These are phyloP conservation scores for Fallopia convolvulus DNA, from an alignment of 148 eudicot species.

Conservation along the genomic window DNA sequence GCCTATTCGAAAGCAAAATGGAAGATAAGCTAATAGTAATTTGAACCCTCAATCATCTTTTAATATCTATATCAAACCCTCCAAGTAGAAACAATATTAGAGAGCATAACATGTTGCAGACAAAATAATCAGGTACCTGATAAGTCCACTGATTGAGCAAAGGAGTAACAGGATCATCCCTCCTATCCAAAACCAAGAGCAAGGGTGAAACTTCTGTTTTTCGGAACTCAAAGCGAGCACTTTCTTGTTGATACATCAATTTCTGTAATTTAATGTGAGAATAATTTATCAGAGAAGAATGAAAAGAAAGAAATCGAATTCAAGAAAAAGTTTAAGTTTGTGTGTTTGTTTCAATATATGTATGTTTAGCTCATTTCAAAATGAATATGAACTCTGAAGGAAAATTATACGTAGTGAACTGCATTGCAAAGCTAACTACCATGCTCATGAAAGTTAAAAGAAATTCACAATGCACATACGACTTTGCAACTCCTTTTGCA, in stretches of 20 bases:
- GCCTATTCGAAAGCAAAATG: slow-evolving; percentile 38
- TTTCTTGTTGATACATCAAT: slow-evolving; percentile 94
- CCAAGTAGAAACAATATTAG: not conserved
- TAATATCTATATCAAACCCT: not conserved
- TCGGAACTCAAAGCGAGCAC: slow-evolving; percentile 95
- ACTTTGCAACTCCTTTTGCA: not conserved
- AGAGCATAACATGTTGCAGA: not conserved
- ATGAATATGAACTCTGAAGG: not conserved
- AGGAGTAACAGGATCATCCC: slow-evolving; percentile 97
- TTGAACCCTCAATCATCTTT: slow-evolving; percentile 1
- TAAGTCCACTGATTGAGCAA: slow-evolving; percentile 96
- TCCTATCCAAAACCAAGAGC: slow-evolving; percentile 77
- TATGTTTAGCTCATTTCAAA: not conserved
- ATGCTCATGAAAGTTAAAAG: not conserved
- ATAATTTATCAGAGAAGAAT: not conserved
- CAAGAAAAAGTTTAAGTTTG: not conserved
- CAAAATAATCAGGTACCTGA: slow-evolving; percentile 46
- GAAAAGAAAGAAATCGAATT: not conserved
- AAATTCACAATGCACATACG: not conserved
- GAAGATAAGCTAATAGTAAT: slow-evolving; percentile 15
- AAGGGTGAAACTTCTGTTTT: slow-evolving; percentile 74
- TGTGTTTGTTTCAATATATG: not conserved
- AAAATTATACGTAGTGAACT: not conserved
- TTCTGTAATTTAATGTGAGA: slow-evolving; percentile 38
- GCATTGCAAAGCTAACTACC: slow-evolving; percentile 1